phyloP scores from a whole-genome alignment of 164 flowering plant genomes.

The Protea cynaroides region DNA sequence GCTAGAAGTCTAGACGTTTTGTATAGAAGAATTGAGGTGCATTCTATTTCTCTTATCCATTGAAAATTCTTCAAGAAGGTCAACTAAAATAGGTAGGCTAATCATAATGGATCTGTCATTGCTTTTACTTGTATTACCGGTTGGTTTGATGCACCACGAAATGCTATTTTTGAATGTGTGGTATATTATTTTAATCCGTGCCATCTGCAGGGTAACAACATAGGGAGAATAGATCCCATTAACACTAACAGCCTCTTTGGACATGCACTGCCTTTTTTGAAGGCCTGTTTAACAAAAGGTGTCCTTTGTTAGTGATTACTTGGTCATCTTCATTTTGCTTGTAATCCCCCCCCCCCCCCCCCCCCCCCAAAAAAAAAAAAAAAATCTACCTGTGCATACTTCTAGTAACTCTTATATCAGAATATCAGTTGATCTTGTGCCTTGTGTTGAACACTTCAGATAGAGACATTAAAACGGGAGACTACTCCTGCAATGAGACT shows the following conservation, averaged over 20 bases:
- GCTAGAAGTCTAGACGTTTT: constrained; percentile 90
- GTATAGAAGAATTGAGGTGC: constrained; percentile 95
- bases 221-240: too few relatives aligned
- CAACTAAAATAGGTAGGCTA: neutral
- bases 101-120: neutral
- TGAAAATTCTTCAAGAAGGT: neutral
- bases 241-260: neutral
- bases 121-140: neutral
- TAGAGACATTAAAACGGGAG: constrained; percentile 83
- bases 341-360: too few relatives aligned
- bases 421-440: neutral
- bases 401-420: neutral
- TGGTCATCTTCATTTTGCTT: neutral
- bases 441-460: constrained; percentile 35
- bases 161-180: too few relatives aligned
- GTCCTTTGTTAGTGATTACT: neutral
- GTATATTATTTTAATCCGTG: too few relatives aligned
- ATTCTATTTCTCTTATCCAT: neutral
- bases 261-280: neutral
- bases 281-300: neutral
- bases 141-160: too few relatives aligned
- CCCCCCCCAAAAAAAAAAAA: too few relatives aligned
- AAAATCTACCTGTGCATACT: too few relatives aligned
- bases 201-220: neutral
- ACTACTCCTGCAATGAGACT: constrained; percentile 91